phyloP scores from a whole-genome alignment of 1,284 basidiomycete species.

The Sphagnurus paluster region DNA sequence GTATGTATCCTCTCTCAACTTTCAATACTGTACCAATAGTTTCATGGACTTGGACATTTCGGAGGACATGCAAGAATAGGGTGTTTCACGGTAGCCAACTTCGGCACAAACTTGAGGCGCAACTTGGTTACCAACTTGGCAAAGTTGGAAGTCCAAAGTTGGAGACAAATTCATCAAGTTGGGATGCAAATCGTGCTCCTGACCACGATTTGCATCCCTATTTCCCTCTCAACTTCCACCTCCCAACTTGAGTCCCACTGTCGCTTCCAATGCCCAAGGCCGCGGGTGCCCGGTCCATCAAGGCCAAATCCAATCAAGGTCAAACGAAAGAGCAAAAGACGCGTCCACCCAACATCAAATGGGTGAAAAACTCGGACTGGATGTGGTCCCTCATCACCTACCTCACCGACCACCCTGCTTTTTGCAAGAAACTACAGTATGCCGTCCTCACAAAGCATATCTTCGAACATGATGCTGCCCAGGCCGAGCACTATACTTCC shows the following conservation, averaged over 20 bases:
- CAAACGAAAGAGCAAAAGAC: not conserved
- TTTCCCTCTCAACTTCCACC: not conserved
- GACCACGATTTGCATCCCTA: not conserved
- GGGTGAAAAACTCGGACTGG: constrained; percentile 23
- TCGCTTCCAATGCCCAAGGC: not conserved
- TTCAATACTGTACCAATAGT: too few relatives aligned
- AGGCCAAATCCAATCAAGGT: too few relatives aligned
- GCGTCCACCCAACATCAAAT: constrained; percentile 17
- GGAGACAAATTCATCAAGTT: not conserved
- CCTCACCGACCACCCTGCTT: constrained; percentile 19
- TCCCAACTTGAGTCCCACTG: not conserved
- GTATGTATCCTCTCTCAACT: too few relatives aligned
- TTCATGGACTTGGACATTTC: too few relatives aligned
- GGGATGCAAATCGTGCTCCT: not conserved
- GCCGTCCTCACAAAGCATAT: constrained; percentile 12
- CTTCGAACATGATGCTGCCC: constrained; percentile 17
- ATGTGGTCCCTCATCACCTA: constrained; percentile 19
- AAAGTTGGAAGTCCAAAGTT: constrained; percentile 1
- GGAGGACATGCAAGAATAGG: too few relatives aligned
- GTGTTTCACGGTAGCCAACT: not conserved
- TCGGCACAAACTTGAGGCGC: not conserved
- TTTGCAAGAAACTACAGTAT: constrained; percentile 23
- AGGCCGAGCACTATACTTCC: constrained; percentile 4
- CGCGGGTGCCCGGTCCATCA: too few relatives aligned
- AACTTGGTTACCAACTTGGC: not conserved